phyloP scores from a whole-genome alignment of 225 moss, liverwort and hornwort genomes.

The Anthoceros angustus region DNA sequence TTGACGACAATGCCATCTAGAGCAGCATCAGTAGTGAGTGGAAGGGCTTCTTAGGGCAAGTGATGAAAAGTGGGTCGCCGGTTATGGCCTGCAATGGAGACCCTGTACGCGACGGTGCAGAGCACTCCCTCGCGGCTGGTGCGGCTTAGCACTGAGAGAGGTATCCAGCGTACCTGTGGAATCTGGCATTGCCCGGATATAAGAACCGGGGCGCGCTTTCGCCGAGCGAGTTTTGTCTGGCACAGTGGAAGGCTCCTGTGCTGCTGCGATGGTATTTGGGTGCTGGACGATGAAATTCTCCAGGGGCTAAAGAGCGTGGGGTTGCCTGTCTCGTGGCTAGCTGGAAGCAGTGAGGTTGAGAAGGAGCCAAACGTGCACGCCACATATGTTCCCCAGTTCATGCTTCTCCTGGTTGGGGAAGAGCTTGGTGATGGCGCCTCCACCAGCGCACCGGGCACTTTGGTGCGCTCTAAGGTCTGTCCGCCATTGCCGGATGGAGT shows the following conservation, averaged over 20 bases:
- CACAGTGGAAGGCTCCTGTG: not conserved
- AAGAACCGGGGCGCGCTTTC: not conserved
- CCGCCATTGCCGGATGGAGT: too few relatives aligned
- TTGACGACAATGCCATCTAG: not conserved
- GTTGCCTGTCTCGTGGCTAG: too few relatives aligned
- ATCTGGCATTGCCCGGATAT: not conserved
- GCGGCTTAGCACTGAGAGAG: not conserved
- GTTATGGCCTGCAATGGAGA: not conserved
- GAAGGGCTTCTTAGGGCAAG: not conserved
- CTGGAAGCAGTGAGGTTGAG: too few relatives aligned
- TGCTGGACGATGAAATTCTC: not conserved
- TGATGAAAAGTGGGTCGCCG: not conserved
- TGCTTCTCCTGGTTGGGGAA: too few relatives aligned
- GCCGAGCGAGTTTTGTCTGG: not conserved
- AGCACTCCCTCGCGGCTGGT: not conserved
- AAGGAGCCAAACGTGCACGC: not conserved
- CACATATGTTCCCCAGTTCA: not conserved
- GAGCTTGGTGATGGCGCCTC: too few relatives aligned
- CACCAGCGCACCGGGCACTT: too few relatives aligned
- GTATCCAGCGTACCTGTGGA: not conserved
- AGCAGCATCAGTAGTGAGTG: not conserved
- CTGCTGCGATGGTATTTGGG: not conserved
- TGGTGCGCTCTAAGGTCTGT: too few relatives aligned
- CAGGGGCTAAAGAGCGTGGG: not conserved
- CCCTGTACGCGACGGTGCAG: not conserved